Base-by-base conservation (phyloP, 192 early-diverging fungal genomes). In the Gaertneriomyces sp. region DNA sequence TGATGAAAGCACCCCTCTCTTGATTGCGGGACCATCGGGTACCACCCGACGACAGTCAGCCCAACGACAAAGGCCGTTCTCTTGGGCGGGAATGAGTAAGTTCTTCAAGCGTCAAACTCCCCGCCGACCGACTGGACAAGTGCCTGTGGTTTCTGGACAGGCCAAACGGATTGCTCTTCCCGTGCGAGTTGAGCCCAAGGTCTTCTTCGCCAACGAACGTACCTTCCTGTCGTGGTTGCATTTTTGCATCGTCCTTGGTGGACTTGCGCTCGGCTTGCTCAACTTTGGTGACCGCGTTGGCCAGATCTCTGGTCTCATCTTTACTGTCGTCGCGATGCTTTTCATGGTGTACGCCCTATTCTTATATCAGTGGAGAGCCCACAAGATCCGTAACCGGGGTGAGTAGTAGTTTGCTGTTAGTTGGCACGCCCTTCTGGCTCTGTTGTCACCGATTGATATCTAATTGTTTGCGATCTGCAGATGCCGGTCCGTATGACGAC, bases 161-260 rank as follows among this genome's bases (percentile, higher is more conserved):
- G 45, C 25, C 40, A 81, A 80, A 46, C 51, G 72, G 3, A 79
- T 79, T 45, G 71, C 71, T 0, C 39, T 82, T 41, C 77, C 87
- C 7, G 72, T 90, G 16, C 82, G 88, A 46, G 85, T 92, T 10
- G 91, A 93, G 61, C 89, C 91, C 11, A 93, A 93, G 77, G 87
- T 90, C 6, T 92, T 86, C 58, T 90, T 93, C 75, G 90, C 90
- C 46, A 93, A 93, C 62, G 91, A 93, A 73, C 79, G 91, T 45
- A 92, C 90, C 0, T 93, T 91, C 71, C 79, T 93, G 45, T 78
- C 83, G 17, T 93, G 91, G 91, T 79, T 91, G 79, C 85, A 87
- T 45, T 88, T 76, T 60, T 85, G 81, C 56, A 84, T 89, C 1
- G 74, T 89, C 11, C 64, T 93, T 5, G 85, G 85, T 25, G 81